These are phyloP conservation scores for Hypsizygus marmoreus DNA, from an alignment of 768 basidiomycete genomes.

Conservation along the genomic window DNA sequence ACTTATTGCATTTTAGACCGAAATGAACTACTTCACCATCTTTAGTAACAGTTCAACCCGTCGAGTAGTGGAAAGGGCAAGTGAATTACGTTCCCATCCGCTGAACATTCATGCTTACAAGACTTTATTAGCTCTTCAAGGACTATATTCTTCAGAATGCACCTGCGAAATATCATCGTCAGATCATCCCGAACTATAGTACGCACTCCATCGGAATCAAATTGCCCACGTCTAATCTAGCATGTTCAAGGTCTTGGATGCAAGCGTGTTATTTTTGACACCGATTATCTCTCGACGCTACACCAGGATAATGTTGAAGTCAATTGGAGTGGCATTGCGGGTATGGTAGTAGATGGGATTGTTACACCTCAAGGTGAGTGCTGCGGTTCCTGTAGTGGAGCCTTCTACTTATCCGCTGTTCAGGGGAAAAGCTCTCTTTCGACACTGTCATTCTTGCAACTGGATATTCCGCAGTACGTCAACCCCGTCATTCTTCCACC, in stretches of 20 bases:
- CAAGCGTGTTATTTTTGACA: constrained; percentile 54
- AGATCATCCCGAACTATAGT: constrained; percentile 54
- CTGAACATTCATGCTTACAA: not conserved
- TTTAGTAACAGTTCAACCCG: constrained; percentile 13
- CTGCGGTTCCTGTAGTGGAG: not conserved
- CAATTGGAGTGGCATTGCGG: constrained; percentile 40
- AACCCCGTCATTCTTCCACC: not conserved
- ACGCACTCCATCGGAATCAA: constrained; percentile 6
- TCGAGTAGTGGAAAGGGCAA: constrained; percentile 2
- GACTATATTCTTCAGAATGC: constrained; percentile 40
- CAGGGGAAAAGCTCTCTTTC: constrained; percentile 34
- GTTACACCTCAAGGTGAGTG: constrained; percentile 38
- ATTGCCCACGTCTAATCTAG: not conserved
- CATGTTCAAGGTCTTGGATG: constrained; percentile 45
- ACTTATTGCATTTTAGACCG: constrained; percentile 5
- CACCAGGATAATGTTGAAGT: constrained; percentile 48
- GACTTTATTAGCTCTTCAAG: constrained; percentile 16
- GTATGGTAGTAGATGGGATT: constrained; percentile 43
- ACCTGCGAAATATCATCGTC: constrained; percentile 45
- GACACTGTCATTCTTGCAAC: constrained; percentile 45
- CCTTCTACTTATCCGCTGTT: constrained; percentile 1
- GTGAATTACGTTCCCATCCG: constrained; percentile 4
- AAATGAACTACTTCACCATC: constrained; percentile 10
- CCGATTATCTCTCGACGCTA: constrained; percentile 45
- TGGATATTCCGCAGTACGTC: constrained; percentile 32